These are phyloP conservation scores for Camellia sinensis DNA, from an alignment of 148 eudicot species.

Conservation along the genomic window DNA sequence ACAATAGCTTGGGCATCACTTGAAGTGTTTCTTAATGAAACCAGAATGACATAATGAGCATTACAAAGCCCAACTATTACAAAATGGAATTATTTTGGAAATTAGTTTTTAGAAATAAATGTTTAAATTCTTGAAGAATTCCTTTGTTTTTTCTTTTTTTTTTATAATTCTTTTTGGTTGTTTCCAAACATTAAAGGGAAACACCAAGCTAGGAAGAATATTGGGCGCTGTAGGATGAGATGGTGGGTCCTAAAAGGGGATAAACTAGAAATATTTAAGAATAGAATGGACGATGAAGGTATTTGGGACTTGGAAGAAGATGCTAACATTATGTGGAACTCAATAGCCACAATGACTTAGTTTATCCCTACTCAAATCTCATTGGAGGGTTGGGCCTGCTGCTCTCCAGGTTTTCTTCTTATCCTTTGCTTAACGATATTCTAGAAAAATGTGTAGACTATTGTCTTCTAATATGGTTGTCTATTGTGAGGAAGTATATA, in stretches of 20 bases:
- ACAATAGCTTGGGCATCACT: background rate
- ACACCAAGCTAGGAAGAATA: too few species aligned
- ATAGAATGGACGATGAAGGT: too few species aligned
- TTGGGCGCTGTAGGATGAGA: constrained; percentile 59
- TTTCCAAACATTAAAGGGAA: background rate
- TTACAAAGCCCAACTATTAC: background rate
- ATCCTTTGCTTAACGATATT: background rate
- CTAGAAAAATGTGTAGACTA: too few species aligned
- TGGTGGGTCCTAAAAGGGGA: too few species aligned
- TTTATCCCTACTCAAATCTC: too few species aligned
- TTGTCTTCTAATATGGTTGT: background rate
- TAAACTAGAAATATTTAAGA: too few species aligned
- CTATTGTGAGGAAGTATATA: background rate
- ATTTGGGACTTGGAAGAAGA: too few species aligned
- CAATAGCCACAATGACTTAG: too few species aligned
- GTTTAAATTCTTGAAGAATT: background rate
- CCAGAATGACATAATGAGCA: background rate
- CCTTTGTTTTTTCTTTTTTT: background rate
- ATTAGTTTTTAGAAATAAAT: background rate
- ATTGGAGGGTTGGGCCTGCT: constrained; percentile 94
- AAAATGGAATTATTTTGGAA: background rate
- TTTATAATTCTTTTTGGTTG: constrained; percentile 1
- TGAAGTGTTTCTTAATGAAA: background rate
- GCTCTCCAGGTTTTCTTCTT: constrained; percentile 75
- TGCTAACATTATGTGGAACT: too few species aligned